Evolutionary conservation across 495 filamentous ascomycete genomes (phyloP), one percentile per base, ranked within the genome.

Genomic region (Parachaetomium inaequale): DNA sequence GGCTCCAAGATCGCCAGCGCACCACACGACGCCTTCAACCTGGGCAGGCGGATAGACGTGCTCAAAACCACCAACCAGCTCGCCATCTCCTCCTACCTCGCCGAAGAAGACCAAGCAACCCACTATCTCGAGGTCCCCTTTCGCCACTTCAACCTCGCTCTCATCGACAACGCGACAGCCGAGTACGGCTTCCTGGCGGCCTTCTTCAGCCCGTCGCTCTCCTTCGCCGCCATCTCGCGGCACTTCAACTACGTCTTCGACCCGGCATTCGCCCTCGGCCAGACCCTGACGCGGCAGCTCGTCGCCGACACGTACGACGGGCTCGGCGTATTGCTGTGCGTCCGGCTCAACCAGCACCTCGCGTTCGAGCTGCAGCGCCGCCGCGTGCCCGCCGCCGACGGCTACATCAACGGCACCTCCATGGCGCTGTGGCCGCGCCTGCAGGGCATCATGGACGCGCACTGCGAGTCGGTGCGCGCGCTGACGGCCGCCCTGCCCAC

Each of bases 401-500:
- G 84, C 31, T 98, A 98, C 72, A 88, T 97, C 68, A 98, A 98
- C 72, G 92, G 87, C 19, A 94, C 91, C 25, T 88, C 88, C 66
- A 98, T 98, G 93, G 85, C 91, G 8, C 85, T 98, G 6, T 98
- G 94, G 94, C 94, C 94, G 5, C 87, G 92, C 31, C 91, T 98
- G 70, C 95, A 98, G 76, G 82, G 88, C 25, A 85, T 94, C 68
- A 96, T 98, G 87, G 91, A 96, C 67, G 79, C 85, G n/a, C 94
- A 98, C 70, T 88, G 87, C 75, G 91, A 96, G 43, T 93, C 90
- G 12, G 80, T 98, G 23, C 87, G 86, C 45, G 83, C 68, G 72
- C 82, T 72, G 72, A 86, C 56, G 66, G 81, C 54, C 73, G 80
- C 58, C 72, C 83, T 80, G 17, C 76, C 78, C 3, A 69, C 74